Evolutionary conservation across 2,329 filamentous ascomycete genomes (phyloP), one percentile per base, ranked within the genome.

Genomic region (Trichoderma breve): DNA sequence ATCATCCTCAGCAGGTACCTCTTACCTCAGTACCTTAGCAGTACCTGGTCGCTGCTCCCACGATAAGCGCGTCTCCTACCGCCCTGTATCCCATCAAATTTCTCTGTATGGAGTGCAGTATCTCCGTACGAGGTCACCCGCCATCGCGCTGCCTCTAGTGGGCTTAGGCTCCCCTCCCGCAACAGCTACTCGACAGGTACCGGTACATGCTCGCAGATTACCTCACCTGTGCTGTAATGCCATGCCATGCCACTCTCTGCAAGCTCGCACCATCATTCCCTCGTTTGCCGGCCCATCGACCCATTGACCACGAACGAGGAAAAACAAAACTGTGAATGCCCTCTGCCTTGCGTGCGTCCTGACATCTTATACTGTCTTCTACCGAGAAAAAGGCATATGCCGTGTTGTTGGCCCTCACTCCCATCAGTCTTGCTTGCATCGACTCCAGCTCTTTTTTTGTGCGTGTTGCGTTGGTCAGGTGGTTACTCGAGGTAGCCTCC

Each of bases 381-480:
- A 5, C 9, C 47, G 18, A 14, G 15, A 51, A 51, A 62, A 15
- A 2, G 11, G n/a, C 61, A n/a, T 26, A 30, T n/a, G 61, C 51
- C 21, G 47, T 11, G 47, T 36, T 61, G 70, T 55, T 71, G 70
- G 61, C 12, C 58, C 53, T 68, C 30, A 26, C 15, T 36, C 53
- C n/a, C 51, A 24, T 24, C 43, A 28, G 57, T 67, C 63, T 43
- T 43, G 39, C 39, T 32, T 21, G 28, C 53, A 30, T 51, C 39
- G 39, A 43, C 32, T 18, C 43, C 32, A n/a, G n/a, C 43, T 65
- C 26, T 24, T 47, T 58, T 34, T 71, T 60, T 28, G 61, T 71
- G 69, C 69, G 64, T 72, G 64, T 24, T 71, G 61, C 47, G 64
- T 69, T 72, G 67, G 71, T 72, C 71, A 72, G 71, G 71, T 72